A percentile compares a stretch with the other conserved stretches of the same genome.
These are phyloP conservation scores for Acmispon strigosus DNA, from an alignment of 306 rosid species.

Conservation along the genomic window DNA sequence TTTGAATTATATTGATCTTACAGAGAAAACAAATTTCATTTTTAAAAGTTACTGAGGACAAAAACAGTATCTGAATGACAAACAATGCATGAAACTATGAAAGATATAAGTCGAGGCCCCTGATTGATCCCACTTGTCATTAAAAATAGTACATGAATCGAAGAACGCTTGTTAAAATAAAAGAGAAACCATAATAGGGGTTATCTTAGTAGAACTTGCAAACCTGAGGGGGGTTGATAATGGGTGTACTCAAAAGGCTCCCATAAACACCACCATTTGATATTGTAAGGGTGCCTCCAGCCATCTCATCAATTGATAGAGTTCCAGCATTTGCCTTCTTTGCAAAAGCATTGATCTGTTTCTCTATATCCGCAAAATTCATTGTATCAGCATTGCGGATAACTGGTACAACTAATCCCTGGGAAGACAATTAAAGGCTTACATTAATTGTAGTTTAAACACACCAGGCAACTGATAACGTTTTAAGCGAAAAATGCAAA, in stretches of 20 bases:
- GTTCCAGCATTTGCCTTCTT: conserved; percentile 76
- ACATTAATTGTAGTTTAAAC: background rate
- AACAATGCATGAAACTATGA: background rate
- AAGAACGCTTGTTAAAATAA: background rate
- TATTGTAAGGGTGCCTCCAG: conserved; percentile 81
- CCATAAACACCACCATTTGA: conserved; percentile 88
- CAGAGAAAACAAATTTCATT: background rate
- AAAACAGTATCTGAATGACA: background rate
- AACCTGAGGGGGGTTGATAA: conserved; percentile 86
- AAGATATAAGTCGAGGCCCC: background rate
- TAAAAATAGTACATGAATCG: background rate
- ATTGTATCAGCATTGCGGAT: conserved; percentile 59
- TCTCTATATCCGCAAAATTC: conserved; percentile 80
- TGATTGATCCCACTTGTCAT: background rate
- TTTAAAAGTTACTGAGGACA: background rate
- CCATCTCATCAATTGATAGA: conserved; percentile 81
- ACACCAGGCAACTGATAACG: background rate
- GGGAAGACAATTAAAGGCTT: conserved; percentile 5
- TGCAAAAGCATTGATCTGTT: conserved; percentile 67
- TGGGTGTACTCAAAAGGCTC: conserved; percentile 83
- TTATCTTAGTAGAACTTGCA: conserved; percentile 6
- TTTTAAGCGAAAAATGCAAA: background rate
- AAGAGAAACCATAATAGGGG: background rate
- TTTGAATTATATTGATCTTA: background rate
- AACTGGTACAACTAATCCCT: conserved; percentile 85